Conservation (phyloP, 2,329 filamentous ascomycete species). For the Ophiostoma ips region DNA sequence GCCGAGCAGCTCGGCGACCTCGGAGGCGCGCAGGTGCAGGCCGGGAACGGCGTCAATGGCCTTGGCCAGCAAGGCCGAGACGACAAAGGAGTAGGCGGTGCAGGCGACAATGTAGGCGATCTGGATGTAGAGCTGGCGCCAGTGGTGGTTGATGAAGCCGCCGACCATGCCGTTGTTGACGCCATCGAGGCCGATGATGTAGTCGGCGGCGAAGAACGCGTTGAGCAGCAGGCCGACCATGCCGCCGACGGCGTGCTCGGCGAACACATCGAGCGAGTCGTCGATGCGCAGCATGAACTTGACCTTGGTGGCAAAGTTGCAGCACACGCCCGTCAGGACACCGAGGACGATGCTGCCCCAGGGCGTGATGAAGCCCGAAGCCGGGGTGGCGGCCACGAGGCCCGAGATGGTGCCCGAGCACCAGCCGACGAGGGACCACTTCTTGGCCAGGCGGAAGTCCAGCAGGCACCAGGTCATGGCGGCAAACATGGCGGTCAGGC, state of each 20-base stretch:
- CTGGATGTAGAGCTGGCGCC: slow-evolving; percentile 62
- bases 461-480: slow-evolving; percentile 90
- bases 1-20: slow-evolving; percentile 71
- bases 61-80: slow-evolving; percentile 62
- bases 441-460: slow-evolving; percentile 85
- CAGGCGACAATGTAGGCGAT: slow-evolving; percentile 59
- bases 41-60: slow-evolving; percentile 62
- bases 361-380: slow-evolving; percentile 52
- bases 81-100: slow-evolving; percentile 55
- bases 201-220: slow-evolving; percentile 54
- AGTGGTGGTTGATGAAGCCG: slow-evolving; percentile 66
- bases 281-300: slow-evolving; percentile 52
- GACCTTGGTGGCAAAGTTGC: slow-evolving; percentile 55
- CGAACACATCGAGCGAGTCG: slow-evolving; percentile 59
- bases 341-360: slow-evolving; percentile 56
- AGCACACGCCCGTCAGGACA: slow-evolving; percentile 48
- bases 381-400: slow-evolving; percentile 55
- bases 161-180: slow-evolving; percentile 53
- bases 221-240: slow-evolving; percentile 61
- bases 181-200: slow-evolving; percentile 61
- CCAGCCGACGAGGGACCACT: slow-evolving; percentile 76
- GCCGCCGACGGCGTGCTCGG: slow-evolving; percentile 56
- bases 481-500: slow-evolving; percentile 81
- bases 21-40: slow-evolving; percentile 63
- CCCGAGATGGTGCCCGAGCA: slow-evolving; percentile 59